A percentile compares a stretch with the other conserved stretches of the same genome.
Evolutionary conservation across 2,329 filamentous ascomycete species (phyloP).

Genomic region (Apiospora phragmitis): DNA sequence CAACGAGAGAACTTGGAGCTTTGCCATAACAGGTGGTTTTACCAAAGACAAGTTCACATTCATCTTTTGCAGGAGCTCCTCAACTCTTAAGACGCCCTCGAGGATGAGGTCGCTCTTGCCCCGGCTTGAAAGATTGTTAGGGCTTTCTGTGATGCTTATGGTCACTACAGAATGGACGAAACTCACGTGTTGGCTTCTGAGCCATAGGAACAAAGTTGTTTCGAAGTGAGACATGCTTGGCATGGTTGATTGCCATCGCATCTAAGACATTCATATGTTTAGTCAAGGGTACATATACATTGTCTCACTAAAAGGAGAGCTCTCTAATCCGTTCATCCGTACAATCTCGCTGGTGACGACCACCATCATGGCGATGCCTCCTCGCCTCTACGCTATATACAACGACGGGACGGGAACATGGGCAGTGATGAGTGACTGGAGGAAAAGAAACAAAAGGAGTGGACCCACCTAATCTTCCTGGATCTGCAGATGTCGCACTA

Average conservation of each 20-base stretch:
- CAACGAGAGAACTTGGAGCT: no score
- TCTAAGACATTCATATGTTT: constrained; percentile 27
- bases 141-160: not conserved
- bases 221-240: constrained; percentile 35
- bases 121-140: constrained; percentile 30
- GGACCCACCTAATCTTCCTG: constrained; percentile 46
- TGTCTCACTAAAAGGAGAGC: not conserved
- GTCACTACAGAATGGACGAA: not conserved
- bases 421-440: not conserved
- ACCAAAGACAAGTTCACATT: constrained; percentile 34
- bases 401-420: not conserved
- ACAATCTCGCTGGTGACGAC: not conserved
- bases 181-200: constrained; percentile 45
- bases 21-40: not conserved
- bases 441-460: not conserved
- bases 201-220: constrained; percentile 42
- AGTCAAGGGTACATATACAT: not conserved
- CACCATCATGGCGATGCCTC: not conserved
- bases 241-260: constrained; percentile 50
- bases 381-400: not conserved
- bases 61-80: constrained; percentile 46
- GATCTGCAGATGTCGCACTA: constrained; percentile 49
- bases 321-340: not conserved
- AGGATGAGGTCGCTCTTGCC: constrained; percentile 54
- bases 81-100: constrained; percentile 49